A percentile compares a stretch with the other conserved stretches of the same genome.
phyloP scores from a whole-genome alignment of 2,329 filamentous ascomycete species.

The Ophiostoma populinum region DNA sequence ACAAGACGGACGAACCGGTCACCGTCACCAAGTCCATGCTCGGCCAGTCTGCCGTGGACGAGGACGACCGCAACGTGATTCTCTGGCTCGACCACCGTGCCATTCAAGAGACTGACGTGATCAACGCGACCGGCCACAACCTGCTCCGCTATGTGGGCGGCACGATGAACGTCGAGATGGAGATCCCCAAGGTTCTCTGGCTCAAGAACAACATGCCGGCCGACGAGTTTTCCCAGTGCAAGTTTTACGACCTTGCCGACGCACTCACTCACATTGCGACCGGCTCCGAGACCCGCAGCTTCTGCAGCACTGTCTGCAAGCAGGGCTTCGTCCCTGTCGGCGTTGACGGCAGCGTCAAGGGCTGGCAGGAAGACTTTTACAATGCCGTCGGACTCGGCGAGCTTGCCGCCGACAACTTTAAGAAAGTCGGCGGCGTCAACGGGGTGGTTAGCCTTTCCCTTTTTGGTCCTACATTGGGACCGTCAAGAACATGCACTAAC shows the following conservation, averaged over 20 bases:
- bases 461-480: slow-evolving; percentile 9
- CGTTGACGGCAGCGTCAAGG: slow-evolving; percentile 90
- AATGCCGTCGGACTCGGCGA: slow-evolving; percentile 73
- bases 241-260: slow-evolving; percentile 91
- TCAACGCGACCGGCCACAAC: slow-evolving; percentile 86
- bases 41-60: slow-evolving; percentile 36
- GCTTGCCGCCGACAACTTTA: slow-evolving; percentile 70
- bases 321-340: slow-evolving; percentile 95
- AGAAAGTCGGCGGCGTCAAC: slow-evolving; percentile 84
- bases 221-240: slow-evolving; percentile 79
- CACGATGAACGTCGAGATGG: slow-evolving; percentile 99
- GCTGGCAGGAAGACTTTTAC: slow-evolving; percentile 94
- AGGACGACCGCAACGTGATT: slow-evolving; percentile 84
- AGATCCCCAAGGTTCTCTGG: slow-evolving; percentile 96
- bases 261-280: slow-evolving; percentile 90
- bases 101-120: slow-evolving; percentile 75
- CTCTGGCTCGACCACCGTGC: slow-evolving; percentile 95
- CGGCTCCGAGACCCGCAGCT: slow-evolving; percentile 78
- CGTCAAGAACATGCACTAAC: slow-evolving; percentile 1
- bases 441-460: slow-evolving; percentile 63
- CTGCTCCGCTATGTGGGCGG: slow-evolving; percentile 90
- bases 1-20: slow-evolving; percentile 79
- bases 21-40: slow-evolving; percentile 75
- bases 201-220: slow-evolving; percentile 95
- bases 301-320: slow-evolving; percentile 93